Percentiles rank a stretch among this genome's conserved stretches.
phyloP scores from a whole-genome alignment of 2,329 filamentous ascomycete genomes.

The Apiospora pterosperma region DNA sequence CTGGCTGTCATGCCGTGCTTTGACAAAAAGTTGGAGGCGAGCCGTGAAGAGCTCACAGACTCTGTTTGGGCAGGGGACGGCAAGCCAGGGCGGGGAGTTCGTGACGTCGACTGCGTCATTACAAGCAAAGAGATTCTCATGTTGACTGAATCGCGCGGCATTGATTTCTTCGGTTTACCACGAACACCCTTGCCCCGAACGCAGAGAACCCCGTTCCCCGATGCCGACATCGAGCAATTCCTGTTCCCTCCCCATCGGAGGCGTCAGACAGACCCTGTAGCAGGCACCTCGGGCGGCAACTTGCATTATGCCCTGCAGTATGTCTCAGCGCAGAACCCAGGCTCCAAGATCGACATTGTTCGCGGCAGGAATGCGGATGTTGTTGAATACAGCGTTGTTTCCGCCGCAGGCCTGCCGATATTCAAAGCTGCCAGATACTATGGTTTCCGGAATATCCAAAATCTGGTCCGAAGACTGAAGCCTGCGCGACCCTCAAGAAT shows the following conservation, averaged over 20 bases:
- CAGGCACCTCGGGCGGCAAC: conserved; percentile 85
- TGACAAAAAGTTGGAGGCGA: conserved; percentile 97
- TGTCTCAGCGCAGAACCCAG: conserved; percentile 67
- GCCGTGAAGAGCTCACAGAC: conserved; percentile 86
- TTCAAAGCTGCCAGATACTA: conserved; percentile 90
- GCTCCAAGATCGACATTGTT: conserved; percentile 65
- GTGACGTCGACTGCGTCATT: conserved; percentile 97
- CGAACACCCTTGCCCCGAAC: conserved; percentile 46
- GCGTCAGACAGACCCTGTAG: conserved; percentile 46
- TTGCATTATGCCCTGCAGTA: conserved; percentile 79
- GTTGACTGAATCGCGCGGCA: conserved; percentile 74
- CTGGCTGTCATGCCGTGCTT: conserved; percentile 97
- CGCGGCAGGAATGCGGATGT: conserved; percentile 89
- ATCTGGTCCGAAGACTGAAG: conserved; percentile 88
- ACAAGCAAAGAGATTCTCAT: conserved; percentile 93
- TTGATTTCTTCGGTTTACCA: conserved; percentile 74
- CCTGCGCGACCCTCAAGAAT: conserved; percentile 75
- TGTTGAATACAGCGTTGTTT: conserved; percentile 73
- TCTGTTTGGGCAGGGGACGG: conserved; percentile 61
- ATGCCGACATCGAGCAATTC: conserved; percentile 66
- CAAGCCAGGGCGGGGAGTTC: conserved; percentile 52
- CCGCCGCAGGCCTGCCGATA: conserved; percentile 52
- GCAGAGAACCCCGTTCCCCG: conserved; percentile 63
- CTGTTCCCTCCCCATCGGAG: conserved; percentile 59
- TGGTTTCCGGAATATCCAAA: conserved; percentile 97